Evolutionary conservation across 148 eudicot species (phyloP).

Genomic region (Drosera capensis): DNA sequence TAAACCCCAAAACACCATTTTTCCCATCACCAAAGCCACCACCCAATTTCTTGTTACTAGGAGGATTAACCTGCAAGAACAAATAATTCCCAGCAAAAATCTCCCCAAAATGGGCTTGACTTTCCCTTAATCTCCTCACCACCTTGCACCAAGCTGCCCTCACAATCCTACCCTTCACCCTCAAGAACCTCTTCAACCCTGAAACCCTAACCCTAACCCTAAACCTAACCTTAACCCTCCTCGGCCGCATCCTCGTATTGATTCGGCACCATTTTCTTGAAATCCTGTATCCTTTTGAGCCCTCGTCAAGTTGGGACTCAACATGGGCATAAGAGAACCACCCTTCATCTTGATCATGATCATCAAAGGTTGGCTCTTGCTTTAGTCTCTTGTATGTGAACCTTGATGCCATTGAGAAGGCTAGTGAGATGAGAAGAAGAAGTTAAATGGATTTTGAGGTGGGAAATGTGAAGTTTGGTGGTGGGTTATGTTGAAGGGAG

Average conservation of each 20-base stretch:
- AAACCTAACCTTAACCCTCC: constrained; percentile 13
- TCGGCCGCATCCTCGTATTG: too few relatives aligned
- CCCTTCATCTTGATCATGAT: constrained; percentile 11
- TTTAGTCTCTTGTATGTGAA: constrained; percentile 50
- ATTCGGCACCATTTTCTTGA: constrained; percentile 14
- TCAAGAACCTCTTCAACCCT: constrained; percentile 31
- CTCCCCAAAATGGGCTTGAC: constrained; percentile 71
- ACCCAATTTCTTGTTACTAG: too few relatives aligned
- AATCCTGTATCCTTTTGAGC: constrained; percentile 17
- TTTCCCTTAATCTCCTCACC: constrained; percentile 45
- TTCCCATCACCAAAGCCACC: too few relatives aligned
- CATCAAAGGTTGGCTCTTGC: constrained; percentile 29
- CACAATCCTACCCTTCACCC: constrained; percentile 26
- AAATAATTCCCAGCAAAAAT: constrained; percentile 76
- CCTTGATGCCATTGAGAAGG: constrained; percentile 14
- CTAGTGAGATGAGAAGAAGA: neutral
- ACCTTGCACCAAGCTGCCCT: constrained; percentile 31
- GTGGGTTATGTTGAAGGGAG: too few relatives aligned
- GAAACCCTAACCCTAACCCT: constrained; percentile 39
- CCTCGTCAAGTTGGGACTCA: neutral
- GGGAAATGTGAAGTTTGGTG: too few relatives aligned
- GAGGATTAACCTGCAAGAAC: constrained; percentile 67
- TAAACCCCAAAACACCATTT: too few relatives aligned
- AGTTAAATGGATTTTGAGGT: neutral
- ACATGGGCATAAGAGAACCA: too few relatives aligned